These are phyloP conservation scores for Cucurbitaria berberidis DNA, from an alignment of 2,329 filamentous ascomycete species.

Conservation along the genomic window DNA sequence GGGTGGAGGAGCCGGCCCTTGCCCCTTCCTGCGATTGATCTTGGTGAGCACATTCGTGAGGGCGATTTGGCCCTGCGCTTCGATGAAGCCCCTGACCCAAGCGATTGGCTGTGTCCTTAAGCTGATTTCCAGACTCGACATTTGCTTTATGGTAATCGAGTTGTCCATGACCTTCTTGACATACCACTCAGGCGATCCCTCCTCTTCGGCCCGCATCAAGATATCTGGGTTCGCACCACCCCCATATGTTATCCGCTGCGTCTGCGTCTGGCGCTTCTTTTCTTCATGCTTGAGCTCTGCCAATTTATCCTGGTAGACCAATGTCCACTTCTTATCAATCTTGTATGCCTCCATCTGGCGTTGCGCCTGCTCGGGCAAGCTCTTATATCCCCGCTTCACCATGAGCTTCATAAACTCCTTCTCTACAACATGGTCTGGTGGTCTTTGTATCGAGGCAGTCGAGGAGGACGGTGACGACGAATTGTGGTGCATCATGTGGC, in stretches of 20 bases:
- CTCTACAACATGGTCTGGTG: slow-evolving; percentile 81
- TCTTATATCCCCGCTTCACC: slow-evolving; percentile 98
- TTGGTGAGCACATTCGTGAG: slow-evolving; percentile 92
- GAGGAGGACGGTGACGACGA: slow-evolving; percentile 56
- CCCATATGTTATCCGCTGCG: slow-evolving; percentile 67
- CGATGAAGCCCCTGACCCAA: slow-evolving; percentile 96
- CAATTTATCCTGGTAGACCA: slow-evolving; percentile 92
- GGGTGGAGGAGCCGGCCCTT: slow-evolving; percentile 71
- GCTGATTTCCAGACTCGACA: slow-evolving; percentile 93
- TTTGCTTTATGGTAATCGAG: slow-evolving; percentile 85
- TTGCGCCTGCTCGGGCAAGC: slow-evolving; percentile 90
- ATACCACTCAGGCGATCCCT: slow-evolving; percentile 97
- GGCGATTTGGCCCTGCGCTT: slow-evolving; percentile 95
- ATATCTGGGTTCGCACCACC: slow-evolving; percentile 66
- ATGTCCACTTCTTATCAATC: slow-evolving; percentile 93
- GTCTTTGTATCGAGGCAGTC: slow-evolving; percentile 67
- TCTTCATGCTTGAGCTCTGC: slow-evolving; percentile 95
- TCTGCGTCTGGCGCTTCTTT: slow-evolving; percentile 79
- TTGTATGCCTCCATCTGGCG: slow-evolving; percentile 97
- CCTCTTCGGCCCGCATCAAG: slow-evolving; percentile 83
- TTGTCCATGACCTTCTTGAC: slow-evolving; percentile 97
- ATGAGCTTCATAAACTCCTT: slow-evolving; percentile 92
- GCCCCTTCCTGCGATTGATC: slow-evolving; percentile 84
- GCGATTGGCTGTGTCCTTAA: slow-evolving; percentile 93
- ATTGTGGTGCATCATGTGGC: slow-evolving; percentile 49